A percentile compares a stretch with the other conserved stretches of the same genome.
Evolutionary conservation across 805 yeast species (phyloP).

Genomic region (Candida coleopterorum): DNA sequence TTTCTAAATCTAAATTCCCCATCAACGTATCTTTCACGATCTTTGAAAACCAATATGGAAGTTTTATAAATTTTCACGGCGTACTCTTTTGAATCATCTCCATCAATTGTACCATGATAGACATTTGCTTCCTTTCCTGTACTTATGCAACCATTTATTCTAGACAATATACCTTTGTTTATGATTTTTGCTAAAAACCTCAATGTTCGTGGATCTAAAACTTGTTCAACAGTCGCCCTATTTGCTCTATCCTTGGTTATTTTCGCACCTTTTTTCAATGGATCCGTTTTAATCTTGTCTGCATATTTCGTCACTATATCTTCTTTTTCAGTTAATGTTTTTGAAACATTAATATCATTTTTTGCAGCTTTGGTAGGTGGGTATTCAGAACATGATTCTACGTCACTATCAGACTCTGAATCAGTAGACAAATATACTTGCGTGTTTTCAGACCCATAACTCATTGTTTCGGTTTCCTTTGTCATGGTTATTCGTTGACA

Average conservation of each 20-base stretch:
- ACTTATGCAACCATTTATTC: slow-evolving; percentile 88
- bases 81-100: slow-evolving; percentile 46
- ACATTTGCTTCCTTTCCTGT: slow-evolving; percentile 99
- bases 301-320: slow-evolving; percentile 59
- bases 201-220: slow-evolving; percentile 90
- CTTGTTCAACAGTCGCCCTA: slow-evolving; percentile 96
- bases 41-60: slow-evolving; percentile 93
- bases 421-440: no score
- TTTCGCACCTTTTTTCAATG: slow-evolving; percentile 53
- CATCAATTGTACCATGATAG: slow-evolving; percentile 68
- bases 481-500: neutral
- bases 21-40: slow-evolving; percentile 90
- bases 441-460: neutral
- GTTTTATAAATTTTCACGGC: slow-evolving; percentile 96
- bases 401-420: slow-evolving; percentile 13
- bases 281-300: slow-evolving; percentile 60
- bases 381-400: no score
- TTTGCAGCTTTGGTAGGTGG: no score
- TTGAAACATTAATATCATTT: slow-evolving; percentile 5
- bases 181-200: slow-evolving; percentile 75
- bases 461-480: neutral
- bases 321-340: slow-evolving; percentile 33
- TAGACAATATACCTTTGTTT: slow-evolving; percentile 76
- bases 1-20: slow-evolving; percentile 93
- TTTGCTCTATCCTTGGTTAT: slow-evolving; percentile 78